phyloP scores from a whole-genome alignment of 345 rosid genomes.

The Citrus glauca region DNA sequence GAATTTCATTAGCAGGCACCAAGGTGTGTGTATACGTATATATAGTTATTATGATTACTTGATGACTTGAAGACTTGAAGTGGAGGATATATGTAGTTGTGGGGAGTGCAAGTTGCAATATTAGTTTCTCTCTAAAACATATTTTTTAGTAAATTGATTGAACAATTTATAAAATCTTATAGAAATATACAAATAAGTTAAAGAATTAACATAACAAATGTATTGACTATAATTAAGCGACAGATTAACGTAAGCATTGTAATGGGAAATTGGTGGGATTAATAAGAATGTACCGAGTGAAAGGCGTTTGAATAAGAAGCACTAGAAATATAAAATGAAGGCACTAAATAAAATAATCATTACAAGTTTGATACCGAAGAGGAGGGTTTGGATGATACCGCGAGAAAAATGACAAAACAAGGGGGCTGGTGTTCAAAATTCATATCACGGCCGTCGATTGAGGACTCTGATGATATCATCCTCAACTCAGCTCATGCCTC shows the following conservation, averaged over 20 bases:
- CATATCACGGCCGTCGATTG: conserved; percentile 19
- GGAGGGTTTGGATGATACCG: conserved; percentile 31
- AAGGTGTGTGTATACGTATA: rapidly evolving
- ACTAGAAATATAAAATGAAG: neutral
- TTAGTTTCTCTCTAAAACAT: neutral
- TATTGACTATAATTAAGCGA: neutral
- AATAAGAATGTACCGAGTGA: neutral
- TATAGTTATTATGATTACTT: neutral
- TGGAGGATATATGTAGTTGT: neutral
- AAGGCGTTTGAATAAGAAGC: neutral
- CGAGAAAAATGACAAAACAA: conserved; percentile 31
- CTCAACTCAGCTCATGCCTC: neutral
- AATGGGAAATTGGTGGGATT: neutral
- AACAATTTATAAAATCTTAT: too few species aligned
- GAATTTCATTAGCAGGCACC: neutral
- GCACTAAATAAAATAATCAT: conserved; percentile 21
- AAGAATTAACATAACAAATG: neutral
- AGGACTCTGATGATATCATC: conserved; percentile 33
- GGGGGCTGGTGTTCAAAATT: neutral
- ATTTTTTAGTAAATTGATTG: too few species aligned
- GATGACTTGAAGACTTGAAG: too few species aligned
- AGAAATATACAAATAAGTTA: neutral
- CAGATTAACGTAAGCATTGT: neutral
- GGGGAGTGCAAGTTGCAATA: neutral
- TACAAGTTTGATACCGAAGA: conserved; percentile 31